Evolutionary conservation across 495 filamentous ascomycete species (phyloP), one percentile per base, ranked within the genome.

Genomic region (Sordaria brevicollis): DNA sequence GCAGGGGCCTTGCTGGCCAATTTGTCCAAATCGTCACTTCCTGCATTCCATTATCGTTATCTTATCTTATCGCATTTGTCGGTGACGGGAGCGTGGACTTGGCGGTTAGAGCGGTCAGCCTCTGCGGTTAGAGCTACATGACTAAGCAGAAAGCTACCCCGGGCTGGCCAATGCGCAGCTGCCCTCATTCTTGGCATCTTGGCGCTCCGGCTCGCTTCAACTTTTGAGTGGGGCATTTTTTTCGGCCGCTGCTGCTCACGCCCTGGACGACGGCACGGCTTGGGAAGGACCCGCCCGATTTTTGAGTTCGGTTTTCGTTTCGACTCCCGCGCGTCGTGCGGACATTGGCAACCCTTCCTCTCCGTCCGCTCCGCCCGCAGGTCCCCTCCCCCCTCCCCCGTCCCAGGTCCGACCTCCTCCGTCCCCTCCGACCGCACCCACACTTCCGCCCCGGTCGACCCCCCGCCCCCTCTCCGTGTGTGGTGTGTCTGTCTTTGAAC

Each of bases 61-160:
- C 31, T 67, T 70, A 38, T 65, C 36, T 41, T 71, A 68, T 41
- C 76, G 75, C 80, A 81, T 81, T 76, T 77, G 75, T 78, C 75
- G 62, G 36, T 39, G 33, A 1, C 11, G 10, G 4, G 39, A 19
- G 36, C 31, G 37, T 19, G 17, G n/a, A n/a, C n/a, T n/a, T n/a
- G n/a, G n/a, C n/a, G n/a, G n/a, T n/a, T n/a, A n/a, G n/a, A n/a
- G 13, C 4, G 15, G 31, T 7, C n/a, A 67, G 11, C 49, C 49
- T 57, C 4, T 31, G 49, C 5, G 49, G 25, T 17, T 57, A 57
- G 11, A 0, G 17, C 1, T 0, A 0, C 0, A 2, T 57, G 25
- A 31, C 11, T 57, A 57, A 57, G 49, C 6, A 57, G 11, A 31
- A 57, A 57, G 25, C 21, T 21, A 0, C 5, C 19, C 21, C 21